phyloP scores from a whole-genome alignment of 2,329 filamentous ascomycete species.

The Trichophyton benhamiae region DNA sequence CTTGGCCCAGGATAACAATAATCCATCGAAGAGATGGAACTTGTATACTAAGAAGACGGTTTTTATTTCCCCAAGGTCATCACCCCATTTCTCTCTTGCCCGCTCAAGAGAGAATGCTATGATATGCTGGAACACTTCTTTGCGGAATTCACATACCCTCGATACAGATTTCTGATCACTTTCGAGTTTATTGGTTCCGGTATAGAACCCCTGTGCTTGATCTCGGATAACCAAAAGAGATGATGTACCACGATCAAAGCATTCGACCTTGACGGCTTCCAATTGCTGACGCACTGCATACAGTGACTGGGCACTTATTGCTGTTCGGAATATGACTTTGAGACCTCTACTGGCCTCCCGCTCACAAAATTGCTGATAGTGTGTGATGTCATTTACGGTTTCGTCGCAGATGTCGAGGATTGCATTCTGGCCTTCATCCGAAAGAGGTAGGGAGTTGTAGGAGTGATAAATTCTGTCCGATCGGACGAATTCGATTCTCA shows the following conservation, averaged over 20 bases:
- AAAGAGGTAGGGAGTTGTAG: neutral
- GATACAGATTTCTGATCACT: neutral
- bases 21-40: constrained; percentile 1
- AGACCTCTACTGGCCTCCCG: neutral
- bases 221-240: neutral
- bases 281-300: neutral
- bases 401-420: neutral
- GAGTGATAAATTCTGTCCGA: constrained; percentile 1
- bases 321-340: constrained; percentile 2
- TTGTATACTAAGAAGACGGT: neutral
- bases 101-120: neutral
- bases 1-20: constrained; percentile 1
- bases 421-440: neutral
- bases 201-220: constrained; percentile 4
- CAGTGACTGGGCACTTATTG: constrained; percentile 2
- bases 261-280: constrained; percentile 1
- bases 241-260: neutral
- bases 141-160: neutral
- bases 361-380: neutral
- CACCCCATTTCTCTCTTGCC: neutral
- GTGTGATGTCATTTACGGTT: neutral
- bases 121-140: constrained; percentile 1
- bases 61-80: neutral
- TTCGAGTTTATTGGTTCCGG: neutral
- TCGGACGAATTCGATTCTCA: neutral